Evolutionary conservation across 2,329 filamentous ascomycete genomes (phyloP), one percentile per base, ranked within the genome.

Genomic region (Verticillium dahliae): DNA sequence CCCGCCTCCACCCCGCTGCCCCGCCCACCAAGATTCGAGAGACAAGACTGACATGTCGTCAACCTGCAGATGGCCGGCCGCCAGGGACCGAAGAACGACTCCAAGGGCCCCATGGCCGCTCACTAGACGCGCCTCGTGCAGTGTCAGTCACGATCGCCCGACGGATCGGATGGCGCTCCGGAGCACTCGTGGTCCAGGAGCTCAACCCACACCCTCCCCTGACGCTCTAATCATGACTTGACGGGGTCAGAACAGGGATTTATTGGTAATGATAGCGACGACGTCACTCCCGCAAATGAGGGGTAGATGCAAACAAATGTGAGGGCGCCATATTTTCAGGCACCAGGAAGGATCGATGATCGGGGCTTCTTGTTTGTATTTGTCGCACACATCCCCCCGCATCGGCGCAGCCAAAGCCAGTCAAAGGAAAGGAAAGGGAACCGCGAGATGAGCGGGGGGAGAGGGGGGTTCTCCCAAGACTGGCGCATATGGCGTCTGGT

Each of bases 61-160:
- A 50, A 50, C 45, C 45, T 22, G 58, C 63, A 85, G 83, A 80
- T 84, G 71, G 75, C 78, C 56, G 81, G 78, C 60, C 82, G 82
- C 55, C 77, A 80, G 70, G 83, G 81, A 54, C 63, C 69, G 66
- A 84, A 78, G 72, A 86, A 85, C 73, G 82, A 85, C 59, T 76
- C 78, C 62, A 78, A 77, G 67, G 79, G 78, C 60, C 65, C 72
- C 39, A 77, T 80, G 67, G 71, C 72, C 63, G 68, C 73, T 63
- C 78, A 81, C 66, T 81, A 79, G 18, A 50, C 45, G 35, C 45
- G 13, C 22, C 10, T 6, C 45, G 18, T 22, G n/a, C 11, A 22
- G 45, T 10, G 9, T 9, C 22, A n/a, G 73, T 37, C 39, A n/a
- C 18, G 45, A 11, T 50, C 45, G 7, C 18, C 2, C 7, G 18